Base-by-base conservation (phyloP, 805 yeast genomes). In the Monosporozyma aerobia region DNA sequence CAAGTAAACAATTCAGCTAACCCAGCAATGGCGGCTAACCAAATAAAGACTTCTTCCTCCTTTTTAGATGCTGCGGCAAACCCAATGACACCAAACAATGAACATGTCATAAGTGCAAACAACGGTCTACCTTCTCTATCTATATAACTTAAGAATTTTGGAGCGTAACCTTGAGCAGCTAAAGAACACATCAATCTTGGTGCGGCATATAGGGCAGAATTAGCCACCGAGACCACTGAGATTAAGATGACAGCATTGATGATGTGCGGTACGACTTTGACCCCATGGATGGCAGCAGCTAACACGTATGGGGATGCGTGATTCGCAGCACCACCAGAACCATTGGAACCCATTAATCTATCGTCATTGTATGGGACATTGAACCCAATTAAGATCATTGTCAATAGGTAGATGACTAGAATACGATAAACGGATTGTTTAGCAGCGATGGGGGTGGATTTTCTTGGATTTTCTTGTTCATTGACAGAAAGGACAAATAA, bases 201-300 rank as follows among this genome's bases (percentile, higher is more conserved):
- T 54, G 85, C 78, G 16, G 85, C 87, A 65, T 77, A 85, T 46
- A 85, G 79, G 1, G 90, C 80, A 30, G 89, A 80, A 72, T 85
- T 85, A 60, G 89, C 90, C 51, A 85, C 90, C 6, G 90, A 84
- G 51, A 84, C 69, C 25, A 85, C 87, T 6, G 90, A 83, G 52
- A 85, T 68, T 70, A 85, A 72, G 59, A 85, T 83, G 46, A 84
- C 88, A 22, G 82, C 87, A 64, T 85, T 85, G 73, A 85, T 83
- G 56, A 85, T 79, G 51, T 83, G 80, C 45, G 90, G 90, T 48
- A 85, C 74, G 45, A 80, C 85, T 50, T 71, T 72, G 57, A 85
- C 80, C 57, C 83, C 82, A 39, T 79, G 85, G 50, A 75, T 70
- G 33, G 75, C 71, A 54, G 85, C 79, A 41, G 90, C 89, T 67